Evolutionary conservation across 176 grass and related monocot species (phyloP), one percentile per base, ranked within the genome.

Genomic region (maize (Zea mays)): DNA sequence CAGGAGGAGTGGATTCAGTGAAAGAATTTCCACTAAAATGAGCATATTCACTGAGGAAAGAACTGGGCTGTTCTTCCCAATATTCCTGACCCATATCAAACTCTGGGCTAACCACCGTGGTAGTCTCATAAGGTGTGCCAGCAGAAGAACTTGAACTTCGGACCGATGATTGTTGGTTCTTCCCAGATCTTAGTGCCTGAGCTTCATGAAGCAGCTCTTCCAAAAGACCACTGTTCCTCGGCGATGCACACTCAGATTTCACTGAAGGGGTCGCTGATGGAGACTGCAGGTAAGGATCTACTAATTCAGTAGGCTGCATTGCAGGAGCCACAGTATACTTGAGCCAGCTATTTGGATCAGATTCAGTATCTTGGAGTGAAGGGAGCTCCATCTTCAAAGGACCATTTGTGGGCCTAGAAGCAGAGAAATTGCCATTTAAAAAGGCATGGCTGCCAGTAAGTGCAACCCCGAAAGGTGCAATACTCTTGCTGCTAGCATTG

Each of bases 351-450:
- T 72, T 88, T 67, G 82, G 77, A 68, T 98, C 89, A 70, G 91
- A 88, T 88, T 92, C 87, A 35, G 85, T 86, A 99, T 95, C 89
- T 99, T 99, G 96, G 96, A 95, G 87, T 99, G 91, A 99, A 99
- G 96, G 96, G 96, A 99, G 96, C 96, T 99, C 96, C 87, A 85
- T 88, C 96, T 99, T 92, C 89, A 80, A 77, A 75, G 87, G 67
- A 87, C 86, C 83, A 88, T 54, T 81, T 79, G 43, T 73, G 90
- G 90, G 73, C 87, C 87, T 88, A 84, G 90, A 95, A 93, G 92
- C 77, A 85, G 92, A 95, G 90, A 89, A 85, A 57, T 76, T 99
- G 90, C 90, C 92, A 90, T 90, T 89, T 90, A 90, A 62, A 90
- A 90, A 72, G 92, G 90, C 85, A 94, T 92, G 89, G 85, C 89